phyloP scores from a whole-genome alignment of 2,329 filamentous ascomycete genomes.

The Stagonosporopsis cucurbitacearum region DNA sequence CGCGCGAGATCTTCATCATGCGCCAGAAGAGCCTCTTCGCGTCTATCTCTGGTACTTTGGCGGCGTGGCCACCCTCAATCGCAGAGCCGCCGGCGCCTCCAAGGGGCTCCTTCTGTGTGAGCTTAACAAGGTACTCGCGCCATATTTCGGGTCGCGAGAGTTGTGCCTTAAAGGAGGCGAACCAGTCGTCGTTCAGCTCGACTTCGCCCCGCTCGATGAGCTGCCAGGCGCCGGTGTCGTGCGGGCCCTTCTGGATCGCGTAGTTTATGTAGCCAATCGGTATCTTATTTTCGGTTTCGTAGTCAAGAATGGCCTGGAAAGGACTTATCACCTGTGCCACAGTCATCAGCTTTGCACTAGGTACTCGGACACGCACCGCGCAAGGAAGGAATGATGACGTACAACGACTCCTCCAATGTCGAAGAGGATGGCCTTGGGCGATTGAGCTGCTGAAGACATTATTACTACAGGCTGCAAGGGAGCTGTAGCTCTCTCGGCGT shows the following conservation, averaged over 20 bases:
- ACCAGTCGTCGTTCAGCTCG: slow-evolving; percentile 76
- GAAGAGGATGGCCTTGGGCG: slow-evolving; percentile 66
- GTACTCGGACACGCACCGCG: not conserved
- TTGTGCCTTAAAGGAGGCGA: slow-evolving; percentile 75
- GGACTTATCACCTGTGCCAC: slow-evolving; percentile 79
- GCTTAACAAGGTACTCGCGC: slow-evolving; percentile 62
- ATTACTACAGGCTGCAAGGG: not conserved
- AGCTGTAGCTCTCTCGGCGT: slow-evolving; percentile 9
- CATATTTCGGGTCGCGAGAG: slow-evolving; percentile 72
- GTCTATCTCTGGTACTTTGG: slow-evolving; percentile 75
- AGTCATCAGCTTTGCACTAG: slow-evolving; percentile 2
- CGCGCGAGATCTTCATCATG: slow-evolving; percentile 81
- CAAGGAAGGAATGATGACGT: slow-evolving; percentile 55
- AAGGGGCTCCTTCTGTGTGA: slow-evolving; percentile 25
- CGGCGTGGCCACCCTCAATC: slow-evolving; percentile 46
- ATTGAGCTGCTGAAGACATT: slow-evolving; percentile 19
- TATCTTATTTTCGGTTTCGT: slow-evolving; percentile 77
- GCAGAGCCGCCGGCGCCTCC: slow-evolving; percentile 42
- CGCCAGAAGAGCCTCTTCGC: slow-evolving; percentile 82
- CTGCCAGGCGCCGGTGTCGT: slow-evolving; percentile 81
- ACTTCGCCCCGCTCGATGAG: slow-evolving; percentile 85
- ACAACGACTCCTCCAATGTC: slow-evolving; percentile 98
- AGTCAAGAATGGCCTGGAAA: slow-evolving; percentile 91
- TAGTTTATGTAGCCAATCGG: slow-evolving; percentile 91
- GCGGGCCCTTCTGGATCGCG: slow-evolving; percentile 79